These are phyloP conservation scores for Globisporangium ultimum DNA, from an alignment of 352 stramenopile species.

Conservation along the genomic window DNA sequence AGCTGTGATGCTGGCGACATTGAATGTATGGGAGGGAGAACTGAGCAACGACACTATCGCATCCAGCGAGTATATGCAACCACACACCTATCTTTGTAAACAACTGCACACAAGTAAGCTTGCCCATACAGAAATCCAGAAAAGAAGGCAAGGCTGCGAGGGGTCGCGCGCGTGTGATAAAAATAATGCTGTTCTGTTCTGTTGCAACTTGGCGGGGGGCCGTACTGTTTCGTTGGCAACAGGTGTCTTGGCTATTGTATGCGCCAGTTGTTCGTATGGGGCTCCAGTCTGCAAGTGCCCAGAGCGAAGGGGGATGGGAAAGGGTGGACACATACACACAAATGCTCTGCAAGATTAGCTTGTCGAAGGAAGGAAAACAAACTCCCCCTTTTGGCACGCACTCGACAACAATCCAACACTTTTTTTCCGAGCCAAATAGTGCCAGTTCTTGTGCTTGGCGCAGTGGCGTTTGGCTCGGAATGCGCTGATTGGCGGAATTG, in stretches of 20 bases:
- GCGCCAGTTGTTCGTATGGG: slow-evolving; percentile 11
- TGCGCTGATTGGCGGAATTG: slow-evolving; percentile 32
- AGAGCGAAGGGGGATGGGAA: slow-evolving; percentile 5
- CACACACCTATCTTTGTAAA: too few species aligned
- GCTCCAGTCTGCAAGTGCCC: not conserved
- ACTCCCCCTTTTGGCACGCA: not conserved
- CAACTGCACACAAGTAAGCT: too few species aligned
- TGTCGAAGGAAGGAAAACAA: slow-evolving; percentile 7
- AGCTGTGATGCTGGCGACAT: too few species aligned
- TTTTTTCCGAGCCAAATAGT: slow-evolving; percentile 20
- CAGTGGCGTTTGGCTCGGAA: slow-evolving; percentile 13
- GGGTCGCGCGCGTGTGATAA: too few species aligned
- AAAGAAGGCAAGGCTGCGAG: too few species aligned
- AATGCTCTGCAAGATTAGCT: not conserved
- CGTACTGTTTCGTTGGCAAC: slow-evolving; percentile 1
- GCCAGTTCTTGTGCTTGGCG: slow-evolving; percentile 30
- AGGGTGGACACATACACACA: slow-evolving; percentile 2
- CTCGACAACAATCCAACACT: not conserved
- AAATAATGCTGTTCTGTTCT: slow-evolving; percentile 6
- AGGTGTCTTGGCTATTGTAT: slow-evolving; percentile 4
- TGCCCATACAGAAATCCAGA: too few species aligned
- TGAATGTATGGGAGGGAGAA: too few species aligned
- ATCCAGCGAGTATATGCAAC: too few species aligned
- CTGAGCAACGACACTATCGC: too few species aligned
- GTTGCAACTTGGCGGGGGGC: not conserved